phyloP scores from a whole-genome alignment of 257 asterid genomes.

The Solanum bukasovii region DNA sequence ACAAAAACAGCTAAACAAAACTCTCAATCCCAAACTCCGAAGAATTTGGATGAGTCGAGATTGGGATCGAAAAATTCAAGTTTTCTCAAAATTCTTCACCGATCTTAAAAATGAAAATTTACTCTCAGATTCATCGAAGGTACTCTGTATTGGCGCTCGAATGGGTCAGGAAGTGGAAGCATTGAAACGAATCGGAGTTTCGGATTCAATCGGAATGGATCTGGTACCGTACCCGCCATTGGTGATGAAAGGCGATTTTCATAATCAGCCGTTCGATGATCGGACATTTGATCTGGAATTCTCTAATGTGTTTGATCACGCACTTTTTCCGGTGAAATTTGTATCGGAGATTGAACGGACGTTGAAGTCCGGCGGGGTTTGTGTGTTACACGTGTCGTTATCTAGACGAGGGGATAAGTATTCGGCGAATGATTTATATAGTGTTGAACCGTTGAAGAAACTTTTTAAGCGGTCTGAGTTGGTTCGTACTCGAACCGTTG shows the following conservation, averaged over 20 bases:
- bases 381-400: conserved; percentile 75
- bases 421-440: conserved; percentile 76
- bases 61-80: neutral
- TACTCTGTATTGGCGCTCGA: neutral
- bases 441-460: conserved; percentile 64
- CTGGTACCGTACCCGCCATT: conserved; percentile 85
- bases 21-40: neutral
- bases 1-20: neutral
- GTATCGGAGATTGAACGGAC: conserved; percentile 86
- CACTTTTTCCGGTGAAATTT: conserved; percentile 71
- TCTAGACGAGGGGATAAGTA: conserved; percentile 66
- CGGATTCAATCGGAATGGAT: conserved; percentile 24
- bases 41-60: neutral
- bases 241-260: conserved; percentile 70
- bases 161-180: neutral
- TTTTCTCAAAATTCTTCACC: neutral
- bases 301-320: conserved; percentile 94
- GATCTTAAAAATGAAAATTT: neutral
- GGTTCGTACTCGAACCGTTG: conserved; percentile 41
- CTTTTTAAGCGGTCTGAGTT: conserved; percentile 57
- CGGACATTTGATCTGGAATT: conserved; percentile 70
- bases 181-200: neutral
- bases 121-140: neutral
- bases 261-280: conserved; percentile 1
- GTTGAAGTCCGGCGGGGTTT: conserved; percentile 52